Evolutionary conservation across 345 rosid species (phyloP).

Genomic region (Salix suchowensis): DNA sequence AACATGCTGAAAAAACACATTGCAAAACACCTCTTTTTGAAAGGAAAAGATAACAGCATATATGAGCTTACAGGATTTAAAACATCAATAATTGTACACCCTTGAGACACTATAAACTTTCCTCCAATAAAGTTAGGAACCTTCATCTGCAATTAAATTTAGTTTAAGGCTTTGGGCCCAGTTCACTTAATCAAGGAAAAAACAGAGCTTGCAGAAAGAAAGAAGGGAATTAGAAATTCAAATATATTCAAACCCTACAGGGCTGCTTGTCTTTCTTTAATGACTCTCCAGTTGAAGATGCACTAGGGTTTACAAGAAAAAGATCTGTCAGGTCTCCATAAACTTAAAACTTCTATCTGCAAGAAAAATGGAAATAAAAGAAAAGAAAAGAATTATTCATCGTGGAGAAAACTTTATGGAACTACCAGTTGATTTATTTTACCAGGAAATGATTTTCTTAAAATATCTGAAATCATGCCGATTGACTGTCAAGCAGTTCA

Average conservation of each 20-base stretch:
- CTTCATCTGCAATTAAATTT: conserved; percentile 30
- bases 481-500: background rate
- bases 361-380: background rate
- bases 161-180: background rate
- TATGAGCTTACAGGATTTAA: conserved; percentile 70
- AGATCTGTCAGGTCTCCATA: conserved; percentile 38
- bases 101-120: conserved; percentile 59
- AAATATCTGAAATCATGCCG: background rate
- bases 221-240: background rate
- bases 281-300: conserved; percentile 16
- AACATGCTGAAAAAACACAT: background rate
- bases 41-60: background rate
- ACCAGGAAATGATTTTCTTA: background rate
- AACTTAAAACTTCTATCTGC: conserved; percentile 36
- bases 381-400: background rate
- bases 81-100: conserved; percentile 62
- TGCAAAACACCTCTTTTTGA: background rate
- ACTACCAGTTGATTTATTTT: background rate
- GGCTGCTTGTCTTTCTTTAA: conserved; percentile 15
- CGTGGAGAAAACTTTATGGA: background rate
- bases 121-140: conserved; percentile 92
- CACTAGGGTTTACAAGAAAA: conserved; percentile 15
- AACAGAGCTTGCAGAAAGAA: background rate
- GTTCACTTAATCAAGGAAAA: background rate
- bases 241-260: conserved; percentile 22